These are phyloP conservation scores for Colletotrichum tamarilloi DNA, from an alignment of 2,329 filamentous ascomycete species.

Conservation along the genomic window DNA sequence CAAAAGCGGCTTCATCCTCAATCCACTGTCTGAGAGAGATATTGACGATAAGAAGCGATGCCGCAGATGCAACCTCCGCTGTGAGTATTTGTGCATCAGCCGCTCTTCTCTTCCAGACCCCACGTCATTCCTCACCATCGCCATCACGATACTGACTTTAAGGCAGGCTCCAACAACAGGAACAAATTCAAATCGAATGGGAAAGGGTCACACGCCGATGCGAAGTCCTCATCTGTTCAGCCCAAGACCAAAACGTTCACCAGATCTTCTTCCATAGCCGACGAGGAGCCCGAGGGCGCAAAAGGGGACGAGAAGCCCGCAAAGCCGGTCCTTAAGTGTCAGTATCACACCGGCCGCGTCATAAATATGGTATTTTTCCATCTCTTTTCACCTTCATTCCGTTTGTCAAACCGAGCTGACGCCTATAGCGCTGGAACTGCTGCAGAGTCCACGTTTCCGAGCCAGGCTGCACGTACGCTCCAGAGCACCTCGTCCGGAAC, in stretches of 20 bases:
- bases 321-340: conserved; percentile 39
- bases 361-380: conserved; percentile 39
- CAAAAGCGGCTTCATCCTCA: conserved; percentile 42
- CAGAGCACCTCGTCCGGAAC: conserved; percentile 40
- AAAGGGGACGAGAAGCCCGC: conserved; percentile 11
- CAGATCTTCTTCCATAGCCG: not conserved
- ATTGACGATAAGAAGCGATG: conserved; percentile 47
- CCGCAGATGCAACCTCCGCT: conserved; percentile 39
- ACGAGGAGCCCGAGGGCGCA: conserved; percentile 6
- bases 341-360: conserved; percentile 43
- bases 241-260: not conserved
- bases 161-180: conserved; percentile 23
- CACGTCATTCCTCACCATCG: not conserved
- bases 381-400: not conserved
- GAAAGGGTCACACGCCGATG: not conserved
- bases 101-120: not conserved
- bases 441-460: conserved; percentile 40
- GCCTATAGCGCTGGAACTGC: conserved; percentile 44
- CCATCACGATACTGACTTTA: not conserved
- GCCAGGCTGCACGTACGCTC: conserved; percentile 40
- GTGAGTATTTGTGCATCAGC: not conserved
- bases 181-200: conserved; percentile 21
- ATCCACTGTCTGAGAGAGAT: conserved; percentile 40
- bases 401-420: not conserved
- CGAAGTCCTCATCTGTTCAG: not conserved